Evolutionary conservation across 2,329 filamentous ascomycete species (phyloP), one percentile per base, ranked within the genome.

Genomic region (Pseudogymnoascus sp.): DNA sequence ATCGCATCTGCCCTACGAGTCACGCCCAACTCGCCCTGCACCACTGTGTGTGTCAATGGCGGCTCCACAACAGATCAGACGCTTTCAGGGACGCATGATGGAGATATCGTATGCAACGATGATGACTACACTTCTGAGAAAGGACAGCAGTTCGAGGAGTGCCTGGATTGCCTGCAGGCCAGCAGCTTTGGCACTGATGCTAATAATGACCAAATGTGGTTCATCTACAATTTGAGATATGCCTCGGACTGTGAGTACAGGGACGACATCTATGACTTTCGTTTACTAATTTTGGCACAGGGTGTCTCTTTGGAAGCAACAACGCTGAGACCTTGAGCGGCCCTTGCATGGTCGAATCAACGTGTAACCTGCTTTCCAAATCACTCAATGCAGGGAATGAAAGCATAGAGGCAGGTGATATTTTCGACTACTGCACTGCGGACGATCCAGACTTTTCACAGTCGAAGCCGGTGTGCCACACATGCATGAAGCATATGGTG

Each of bases 1-100:
- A n/a, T 61, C 5, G 33, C 33, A 28, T 40, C 59, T 10, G 76
- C 76, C 2, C 72, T 83, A 2, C 74, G 80, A 62, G 78, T 83
- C 1, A 78, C 80, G 1, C 79, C 82, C 0, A 79, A 78, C 9
- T 85, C 83, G 0, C 69, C 74, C 9, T 85, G 83, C 68, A 76
- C 81, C 0, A 71, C 77, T 0, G 64, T 78, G 1, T 85, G 83
- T 63, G 68, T 81, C 4, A 76, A 80, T 64, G 72, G 74, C 2
- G 64, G 69, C 0, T 72, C 80, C 64, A 62, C 69, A 0, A 68
- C 73, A 33, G 71, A 76, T 19, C 67, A 78, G 0, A 67, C 67
- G 1, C 68, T 72, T 4, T 78, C 80, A 0, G 75, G 69, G 3
- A 84, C 80, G 0, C 77, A 73, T 17, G 65, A 76, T 1, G 72